Evolutionary conservation across 352 stramenopile species (phyloP), one percentile per base, ranked within the genome.

Genomic region (Pythium monospermum): DNA sequence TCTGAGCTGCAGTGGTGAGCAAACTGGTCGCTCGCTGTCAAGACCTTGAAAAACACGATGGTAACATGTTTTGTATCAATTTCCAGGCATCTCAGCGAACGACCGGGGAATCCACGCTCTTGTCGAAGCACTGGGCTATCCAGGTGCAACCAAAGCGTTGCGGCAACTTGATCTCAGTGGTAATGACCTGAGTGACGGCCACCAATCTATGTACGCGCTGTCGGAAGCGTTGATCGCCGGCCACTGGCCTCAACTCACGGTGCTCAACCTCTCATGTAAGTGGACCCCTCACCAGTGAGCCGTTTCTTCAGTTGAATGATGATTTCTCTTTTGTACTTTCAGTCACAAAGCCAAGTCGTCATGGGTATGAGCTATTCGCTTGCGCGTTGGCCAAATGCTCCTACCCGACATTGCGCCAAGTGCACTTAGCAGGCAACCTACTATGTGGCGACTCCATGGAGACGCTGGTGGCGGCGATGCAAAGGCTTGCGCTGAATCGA

Each of bases 1-100:
- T 25, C 38, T 85, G 2, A 43, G 66, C 16, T 83, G 73, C 41
- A 75, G 68, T 30, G 59, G 67, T 76, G 32, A 49, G 13, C 49
- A 44, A 25, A 8, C 2, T 46, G n/a, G n/a, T n/a, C n/a, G n/a
- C n/a, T n/a, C n/a, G n/a, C n/a, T n/a, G n/a, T n/a, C n/a, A n/a
- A n/a, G n/a, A n/a, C n/a, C n/a, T n/a, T n/a, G n/a, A n/a, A n/a
- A n/a, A n/a, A n/a, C n/a, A n/a, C n/a, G n/a, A n/a, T n/a, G n/a
- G n/a, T n/a, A n/a, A n/a, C n/a, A n/a, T n/a, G n/a, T n/a, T n/a
- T n/a, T n/a, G n/a, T n/a, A n/a, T n/a, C n/a, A n/a, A n/a, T n/a
- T n/a, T n/a, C n/a, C n/a, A 66, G 58, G 31, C 19, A 57, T 65
- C 1, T 56, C 45, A 2, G 35, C 39, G 5, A 42, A 27, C 13